phyloP scores from a whole-genome alignment of 2,329 filamentous ascomycete species.

The Periconia macrospinosa region DNA sequence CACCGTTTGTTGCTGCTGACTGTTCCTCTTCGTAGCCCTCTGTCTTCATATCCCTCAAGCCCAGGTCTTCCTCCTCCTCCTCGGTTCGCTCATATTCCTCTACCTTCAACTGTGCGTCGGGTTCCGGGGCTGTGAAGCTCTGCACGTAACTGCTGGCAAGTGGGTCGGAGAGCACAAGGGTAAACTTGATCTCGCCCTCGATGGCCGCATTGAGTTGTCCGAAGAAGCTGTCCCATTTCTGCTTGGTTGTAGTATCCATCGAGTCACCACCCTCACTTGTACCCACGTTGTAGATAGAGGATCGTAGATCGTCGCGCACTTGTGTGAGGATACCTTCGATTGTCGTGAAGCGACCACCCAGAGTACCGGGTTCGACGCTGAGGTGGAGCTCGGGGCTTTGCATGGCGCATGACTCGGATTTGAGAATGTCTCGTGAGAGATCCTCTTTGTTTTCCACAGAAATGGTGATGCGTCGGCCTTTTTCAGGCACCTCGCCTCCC shows the following conservation, averaged over 20 bases:
- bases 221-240: conserved; percentile 83
- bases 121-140: conserved; percentile 75
- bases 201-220: conserved; percentile 74
- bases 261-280: conserved; percentile 73
- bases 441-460: conserved; percentile 70
- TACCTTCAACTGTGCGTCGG: conserved; percentile 78
- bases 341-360: conserved; percentile 95
- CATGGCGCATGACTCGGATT: conserved; percentile 88
- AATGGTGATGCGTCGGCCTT: conserved; percentile 82
- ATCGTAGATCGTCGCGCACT: conserved; percentile 84
- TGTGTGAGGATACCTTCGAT: conserved; percentile 92
- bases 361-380: conserved; percentile 86
- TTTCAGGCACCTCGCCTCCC: conserved; percentile 84
- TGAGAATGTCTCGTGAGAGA: conserved; percentile 89
- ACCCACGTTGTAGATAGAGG: conserved; percentile 80
- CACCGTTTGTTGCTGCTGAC: conserved; percentile 25
- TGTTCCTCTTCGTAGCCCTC: conserved; percentile 73
- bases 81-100: conserved; percentile 85
- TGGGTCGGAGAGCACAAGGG: conserved; percentile 81
- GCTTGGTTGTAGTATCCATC: conserved; percentile 65
- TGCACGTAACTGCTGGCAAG: conserved; percentile 93
- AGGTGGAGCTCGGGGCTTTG: conserved; percentile 86
- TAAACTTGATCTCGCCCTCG: conserved; percentile 77
- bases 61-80: conserved; percentile 92
- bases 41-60: conserved; percentile 87